phyloP scores from a whole-genome alignment of 2,329 filamentous ascomycete genomes.

The Gnomoniopsis sp. region DNA sequence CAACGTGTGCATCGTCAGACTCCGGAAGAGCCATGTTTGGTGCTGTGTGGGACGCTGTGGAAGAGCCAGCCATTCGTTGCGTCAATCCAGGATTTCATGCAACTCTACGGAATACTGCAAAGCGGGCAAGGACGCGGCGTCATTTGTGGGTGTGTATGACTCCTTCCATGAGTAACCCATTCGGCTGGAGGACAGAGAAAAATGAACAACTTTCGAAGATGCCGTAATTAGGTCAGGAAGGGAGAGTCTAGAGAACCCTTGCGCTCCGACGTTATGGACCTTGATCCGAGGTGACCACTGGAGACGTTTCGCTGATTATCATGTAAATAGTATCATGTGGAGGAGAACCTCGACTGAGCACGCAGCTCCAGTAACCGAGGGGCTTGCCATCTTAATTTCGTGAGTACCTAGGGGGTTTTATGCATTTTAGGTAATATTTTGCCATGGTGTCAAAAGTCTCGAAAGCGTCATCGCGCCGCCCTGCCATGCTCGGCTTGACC shows the following conservation, averaged over 20 bases:
- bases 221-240: no score
- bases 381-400: neutral
- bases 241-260: no score
- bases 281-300: no score
- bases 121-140: neutral
- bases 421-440: no score
- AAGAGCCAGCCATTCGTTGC: neutral
- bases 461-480: neutral
- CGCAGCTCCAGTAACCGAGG: no score
- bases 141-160: neutral
- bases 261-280: no score
- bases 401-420: neutral
- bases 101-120: neutral
- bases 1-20: neutral
- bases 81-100: neutral
- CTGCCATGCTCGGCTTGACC: neutral
- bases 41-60: neutral
- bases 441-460: neutral
- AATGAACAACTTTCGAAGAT: no score
- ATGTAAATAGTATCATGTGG: no score
- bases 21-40: neutral
- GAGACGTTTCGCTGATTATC: no score
- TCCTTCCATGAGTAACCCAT: neutral
- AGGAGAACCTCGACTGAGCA: no score
- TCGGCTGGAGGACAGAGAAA: neutral